A percentile compares a stretch with the other conserved stretches of the same genome.
These are phyloP conservation scores for Rubroboletus satanas DNA, from an alignment of 768 basidiomycete genomes.

Conservation along the genomic window DNA sequence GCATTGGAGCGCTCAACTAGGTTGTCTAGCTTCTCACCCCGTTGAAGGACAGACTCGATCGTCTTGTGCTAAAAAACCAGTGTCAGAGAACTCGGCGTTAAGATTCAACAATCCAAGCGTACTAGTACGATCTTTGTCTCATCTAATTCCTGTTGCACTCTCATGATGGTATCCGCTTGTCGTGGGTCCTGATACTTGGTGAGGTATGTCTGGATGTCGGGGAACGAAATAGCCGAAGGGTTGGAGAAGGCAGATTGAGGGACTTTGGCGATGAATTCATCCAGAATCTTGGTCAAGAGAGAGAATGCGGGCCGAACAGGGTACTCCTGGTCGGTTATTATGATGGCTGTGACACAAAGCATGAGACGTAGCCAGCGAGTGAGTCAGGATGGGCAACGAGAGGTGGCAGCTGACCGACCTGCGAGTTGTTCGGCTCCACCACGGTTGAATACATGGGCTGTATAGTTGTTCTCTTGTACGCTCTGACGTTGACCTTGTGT, in stretches of 20 bases:
- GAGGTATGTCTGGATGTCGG: conserved; percentile 70
- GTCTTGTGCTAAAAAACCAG: conserved; percentile 80
- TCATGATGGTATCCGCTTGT: conserved; percentile 97
- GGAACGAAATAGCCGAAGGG: conserved; percentile 70
- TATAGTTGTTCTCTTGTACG: conserved; percentile 90
- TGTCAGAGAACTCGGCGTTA: not conserved
- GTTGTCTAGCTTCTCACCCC: conserved; percentile 95
- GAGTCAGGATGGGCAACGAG: not conserved
- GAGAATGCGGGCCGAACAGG: conserved; percentile 97
- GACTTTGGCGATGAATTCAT: conserved; percentile 83
- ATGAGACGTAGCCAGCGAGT: conserved; percentile 3
- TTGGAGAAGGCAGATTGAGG: conserved; percentile 66
- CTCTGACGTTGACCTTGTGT: conserved; percentile 86
- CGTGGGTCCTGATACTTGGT: conserved; percentile 95
- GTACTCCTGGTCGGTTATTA: conserved; percentile 95
- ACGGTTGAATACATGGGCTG: conserved; percentile 89
- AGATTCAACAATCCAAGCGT: conserved; percentile 28
- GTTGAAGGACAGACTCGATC: conserved; percentile 92
- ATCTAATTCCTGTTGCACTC: conserved; percentile 95
- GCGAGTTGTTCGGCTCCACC: conserved; percentile 83
- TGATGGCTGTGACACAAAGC: conserved; percentile 54
- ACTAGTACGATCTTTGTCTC: conserved; percentile 99
- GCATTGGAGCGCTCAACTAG: conserved; percentile 91
- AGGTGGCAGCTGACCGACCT: conserved; percentile 45
- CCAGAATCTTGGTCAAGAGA: conserved; percentile 85